Evolutionary conservation across 352 stramenopile genomes (phyloP).

Genomic region (Globisporangium spiculum): DNA sequence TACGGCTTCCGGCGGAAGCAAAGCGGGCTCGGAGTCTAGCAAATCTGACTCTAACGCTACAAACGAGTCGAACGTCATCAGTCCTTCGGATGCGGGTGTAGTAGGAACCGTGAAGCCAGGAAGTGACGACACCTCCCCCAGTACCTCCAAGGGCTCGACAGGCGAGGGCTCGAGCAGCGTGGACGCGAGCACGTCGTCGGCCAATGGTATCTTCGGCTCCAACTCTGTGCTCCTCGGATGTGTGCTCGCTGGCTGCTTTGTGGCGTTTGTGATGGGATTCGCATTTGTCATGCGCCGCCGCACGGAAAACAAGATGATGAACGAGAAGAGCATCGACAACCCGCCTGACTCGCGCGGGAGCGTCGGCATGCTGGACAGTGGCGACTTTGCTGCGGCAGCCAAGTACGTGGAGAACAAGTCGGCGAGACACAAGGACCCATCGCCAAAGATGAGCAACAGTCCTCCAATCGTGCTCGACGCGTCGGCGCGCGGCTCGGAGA

Average conservation of each 20-base stretch:
- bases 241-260: constrained; percentile 34
- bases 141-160: not conserved
- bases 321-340: constrained; percentile 30
- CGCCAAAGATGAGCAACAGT: constrained; percentile 35
- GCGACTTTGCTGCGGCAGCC: constrained; percentile 16
- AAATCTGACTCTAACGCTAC: not conserved
- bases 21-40: not conserved
- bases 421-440: constrained; percentile 36
- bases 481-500: constrained; percentile 38
- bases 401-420: constrained; percentile 52
- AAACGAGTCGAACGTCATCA: constrained; percentile 8
- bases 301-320: constrained; percentile 29
- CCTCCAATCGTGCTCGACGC: constrained; percentile 36
- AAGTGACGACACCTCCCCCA: not conserved
- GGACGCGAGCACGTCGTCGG: constrained; percentile 13
- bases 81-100: not conserved
- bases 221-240: constrained; percentile 40
- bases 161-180: constrained; percentile 11
- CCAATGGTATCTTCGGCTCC: constrained; percentile 16
- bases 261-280: constrained; percentile 27
- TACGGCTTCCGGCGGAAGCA: constrained; percentile 3
- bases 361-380: constrained; percentile 43
- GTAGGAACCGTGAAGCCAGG: constrained; percentile 15
- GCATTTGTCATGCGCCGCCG: constrained; percentile 48
- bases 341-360: constrained; percentile 21